Evolutionary conservation across 805 yeast species (phyloP), one percentile per base, ranked within the genome.

Genomic region (Saccharomycopsis sp.): DNA sequence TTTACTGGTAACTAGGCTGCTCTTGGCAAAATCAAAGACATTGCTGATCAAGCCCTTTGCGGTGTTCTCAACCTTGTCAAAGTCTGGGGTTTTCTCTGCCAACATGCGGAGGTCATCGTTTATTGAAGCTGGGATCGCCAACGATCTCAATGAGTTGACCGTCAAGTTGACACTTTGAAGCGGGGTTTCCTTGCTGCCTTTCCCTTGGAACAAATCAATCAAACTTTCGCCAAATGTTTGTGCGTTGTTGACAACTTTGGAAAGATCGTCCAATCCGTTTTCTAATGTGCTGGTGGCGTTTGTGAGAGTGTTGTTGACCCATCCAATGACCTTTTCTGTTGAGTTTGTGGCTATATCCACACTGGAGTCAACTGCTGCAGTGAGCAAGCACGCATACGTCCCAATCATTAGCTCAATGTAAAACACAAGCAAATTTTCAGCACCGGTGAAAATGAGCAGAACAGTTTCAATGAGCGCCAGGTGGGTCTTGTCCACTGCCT

Each of bases 341-440:
- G 85, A 73, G 53, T 83, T 80, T 1, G 83, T 56, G 0, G 94
- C 94, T 22, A 77, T 74, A 49, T 75, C 76, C 1, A 78, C 80
- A 0, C 83, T 70, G 3, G 88, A 84, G 52, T 75, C 78, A 5
- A 88, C 65, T 0, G 87, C 74, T 4, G 92, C 78, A 0, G 82
- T 74, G 10, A 86, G 56, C 10, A 92, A 63, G 58, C 98, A 92
- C 0, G 81, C 79, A 58, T 84, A 85, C 0, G 97, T 92, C 0
- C 96, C 97, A 2, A 87, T 58, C 36, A 81, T 72, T 48, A 89
- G 52, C 23, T 87, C 86, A 6, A 89, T 61, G 5, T 75, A 62
- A 53, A 89, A 84, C 3, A 74, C 53, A 0, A 84, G 55, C 30
- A 87, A 48, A 31, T 68, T 65, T 50, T 82, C 79, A 5, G 78